Base-by-base conservation (phyloP, 495 filamentous ascomycete species). In the Penicillium salamii region DNA sequence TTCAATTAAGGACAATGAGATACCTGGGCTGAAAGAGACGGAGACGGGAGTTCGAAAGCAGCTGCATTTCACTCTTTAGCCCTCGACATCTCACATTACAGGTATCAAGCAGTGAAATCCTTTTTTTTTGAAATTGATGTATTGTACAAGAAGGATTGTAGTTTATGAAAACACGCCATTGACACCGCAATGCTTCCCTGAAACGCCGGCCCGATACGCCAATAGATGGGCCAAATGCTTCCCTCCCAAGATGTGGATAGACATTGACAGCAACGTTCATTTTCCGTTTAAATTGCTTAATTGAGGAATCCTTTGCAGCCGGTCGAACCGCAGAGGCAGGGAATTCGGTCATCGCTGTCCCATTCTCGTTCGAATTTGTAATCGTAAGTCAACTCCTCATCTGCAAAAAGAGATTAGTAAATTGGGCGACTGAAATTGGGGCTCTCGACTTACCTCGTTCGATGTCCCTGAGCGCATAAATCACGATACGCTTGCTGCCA, bases 291-390 rank as follows among this genome's bases (percentile, higher is more conserved):
- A n/a, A n/a, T n/a, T n/a, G n/a, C n/a, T n/a, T 78, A 98, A 69
- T 98, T 98, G 71, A 98, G 87, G 75, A 97, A 98, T 44, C 93
- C 93, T 78, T 98, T 98, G 75, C 93, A 98, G 15, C 88, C 90
- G 8, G 88, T 83, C 31, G 92, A 95, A 38, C 93, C 93, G 70
- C 93, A 98, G 31, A 98, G 82, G 71, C 93, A 98, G 18, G 93
- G 93, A 55, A 98, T 96, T 49, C 93, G 89, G 69, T 98, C 95
- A 54, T 90, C 83, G 57, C 88, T 92, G 52, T 88, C 90, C 65
- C 95, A 88, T 66, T 98, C 93, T 55, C 95, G 86, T 76, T 98
- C 93, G 67, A 98, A 98, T 71, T 98, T 98, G 80, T 98, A 98
- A 76, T 98, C 93, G 76, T 98, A 98, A 3, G 93, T 98, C 53